Conservation (phyloP, 345 rosid species). For the Luvunga scandens region DNA sequence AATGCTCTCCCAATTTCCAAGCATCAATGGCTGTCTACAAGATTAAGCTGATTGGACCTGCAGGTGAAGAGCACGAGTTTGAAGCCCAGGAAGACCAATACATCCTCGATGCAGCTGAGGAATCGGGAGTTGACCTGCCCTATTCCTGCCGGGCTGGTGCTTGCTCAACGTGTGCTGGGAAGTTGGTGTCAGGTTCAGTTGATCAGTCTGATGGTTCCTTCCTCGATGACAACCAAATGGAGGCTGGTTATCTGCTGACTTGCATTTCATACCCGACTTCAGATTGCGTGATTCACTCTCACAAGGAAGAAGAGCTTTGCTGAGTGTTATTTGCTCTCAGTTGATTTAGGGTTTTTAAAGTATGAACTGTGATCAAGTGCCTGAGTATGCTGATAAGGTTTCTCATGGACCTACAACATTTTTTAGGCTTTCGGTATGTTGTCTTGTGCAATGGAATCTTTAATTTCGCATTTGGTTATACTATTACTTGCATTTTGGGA, state of each 20-base stretch:
- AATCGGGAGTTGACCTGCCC: slow-evolving; percentile 76
- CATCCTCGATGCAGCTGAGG: slow-evolving; percentile 84
- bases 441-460: too few relatives aligned
- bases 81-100: slow-evolving; percentile 57
- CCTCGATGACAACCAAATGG: slow-evolving; percentile 61
- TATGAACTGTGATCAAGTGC: too few relatives aligned
- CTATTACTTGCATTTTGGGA: too few relatives aligned
- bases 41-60: slow-evolving; percentile 69
- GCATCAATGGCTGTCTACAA: slow-evolving; percentile 68
- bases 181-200: slow-evolving; percentile 57
- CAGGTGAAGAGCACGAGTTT: slow-evolving; percentile 56
- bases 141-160: slow-evolving; percentile 94
- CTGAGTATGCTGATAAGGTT: too few relatives aligned
- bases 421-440: too few relatives aligned
- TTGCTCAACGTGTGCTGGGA: slow-evolving; percentile 82
- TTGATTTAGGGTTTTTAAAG: too few relatives aligned
- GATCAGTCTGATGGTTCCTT: slow-evolving; percentile 86
- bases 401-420: too few relatives aligned
- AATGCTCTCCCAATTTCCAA: slow-evolving; percentile 41
- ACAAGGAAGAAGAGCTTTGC: slow-evolving; percentile 75
- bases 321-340: slow-evolving; percentile 6
- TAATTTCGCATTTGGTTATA: too few relatives aligned
- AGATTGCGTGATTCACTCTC: slow-evolving; percentile 81
- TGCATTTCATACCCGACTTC: slow-evolving; percentile 68
- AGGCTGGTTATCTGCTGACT: slow-evolving; percentile 64